Evolutionary conservation across 805 yeast species (phyloP).

Genomic region (Candida qinlingensis): DNA sequence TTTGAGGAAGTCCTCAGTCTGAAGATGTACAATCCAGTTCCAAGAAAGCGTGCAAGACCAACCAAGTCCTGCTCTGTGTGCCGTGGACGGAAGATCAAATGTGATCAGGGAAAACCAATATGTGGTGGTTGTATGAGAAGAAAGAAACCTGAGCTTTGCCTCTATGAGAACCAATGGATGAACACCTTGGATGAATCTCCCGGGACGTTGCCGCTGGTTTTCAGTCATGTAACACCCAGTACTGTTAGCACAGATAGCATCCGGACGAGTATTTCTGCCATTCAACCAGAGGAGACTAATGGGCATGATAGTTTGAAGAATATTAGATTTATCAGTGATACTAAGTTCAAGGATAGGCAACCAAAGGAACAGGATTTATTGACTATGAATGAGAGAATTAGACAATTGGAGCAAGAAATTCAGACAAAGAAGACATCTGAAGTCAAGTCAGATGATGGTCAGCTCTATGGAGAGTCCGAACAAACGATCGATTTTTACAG

Average conservation of each 20-base stretch:
- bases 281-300: background rate
- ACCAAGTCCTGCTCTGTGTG: slow-evolving; percentile 22
- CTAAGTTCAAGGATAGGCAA: background rate
- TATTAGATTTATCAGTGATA: background rate
- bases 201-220: too few relatives aligned
- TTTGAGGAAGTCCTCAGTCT: background rate
- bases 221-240: too few relatives aligned
- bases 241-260: too few relatives aligned
- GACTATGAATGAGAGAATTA: slow-evolving; percentile 13
- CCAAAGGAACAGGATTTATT: slow-evolving; percentile 2
- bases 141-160: slow-evolving; percentile 14
- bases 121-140: slow-evolving; percentile 20
- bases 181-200: slow-evolving; percentile 2
- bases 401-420: slow-evolving; percentile 11
- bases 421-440: background rate
- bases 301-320: background rate
- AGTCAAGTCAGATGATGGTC: background rate
- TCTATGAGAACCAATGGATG: slow-evolving; percentile 21
- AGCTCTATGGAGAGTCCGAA: background rate
- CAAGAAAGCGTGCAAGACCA: slow-evolving; percentile 17
- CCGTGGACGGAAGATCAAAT: slow-evolving; percentile 24
- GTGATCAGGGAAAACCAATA: slow-evolving; percentile 22
- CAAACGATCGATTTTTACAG: slow-evolving; percentile 12
- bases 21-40: background rate
- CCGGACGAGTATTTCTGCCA: too few relatives aligned